Evolutionary conservation across 192 early-diverging fungal species (phyloP).

Genomic region (Backusella circina): DNA sequence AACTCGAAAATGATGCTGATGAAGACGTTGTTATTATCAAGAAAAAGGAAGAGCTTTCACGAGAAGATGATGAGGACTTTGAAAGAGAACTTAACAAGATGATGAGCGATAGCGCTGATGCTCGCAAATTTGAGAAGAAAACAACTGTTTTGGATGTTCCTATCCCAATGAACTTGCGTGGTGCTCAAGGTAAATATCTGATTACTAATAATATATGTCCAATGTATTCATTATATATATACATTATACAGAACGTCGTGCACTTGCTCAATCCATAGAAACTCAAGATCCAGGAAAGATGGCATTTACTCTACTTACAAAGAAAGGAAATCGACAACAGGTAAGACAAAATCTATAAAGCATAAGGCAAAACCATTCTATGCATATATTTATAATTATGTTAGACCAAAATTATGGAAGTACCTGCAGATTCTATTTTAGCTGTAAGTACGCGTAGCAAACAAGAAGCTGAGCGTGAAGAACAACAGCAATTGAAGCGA

Average conservation of each 20-base stretch:
- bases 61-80: conserved; percentile 84
- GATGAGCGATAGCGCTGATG: conserved; percentile 88
- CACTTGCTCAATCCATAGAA: background rate
- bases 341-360: conserved; percentile 21
- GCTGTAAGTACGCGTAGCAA: conserved; percentile 79
- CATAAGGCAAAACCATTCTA: background rate
- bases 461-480: conserved; percentile 84
- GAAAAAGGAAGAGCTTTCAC: conserved; percentile 51
- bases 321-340: conserved; percentile 83
- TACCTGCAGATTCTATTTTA: conserved; percentile 79
- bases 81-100: conserved; percentile 87
- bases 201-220: background rate
- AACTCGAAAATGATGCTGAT: conserved; percentile 55
- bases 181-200: conserved; percentile 33
- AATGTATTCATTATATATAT: background rate
- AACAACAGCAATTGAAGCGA: conserved; percentile 86
- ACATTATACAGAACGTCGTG: conserved; percentile 25
- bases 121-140: conserved; percentile 78
- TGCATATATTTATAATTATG: background rate
- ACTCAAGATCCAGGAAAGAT: conserved; percentile 49
- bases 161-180: conserved; percentile 74
- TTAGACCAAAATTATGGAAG: conserved; percentile 66
- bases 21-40: conserved; percentile 72
- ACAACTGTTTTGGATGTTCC: conserved; percentile 79
- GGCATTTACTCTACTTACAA: conserved; percentile 78